Conservation (phyloP, 371 early-diverging fungal species). For the Basidiobolus meristosporus region DNA sequence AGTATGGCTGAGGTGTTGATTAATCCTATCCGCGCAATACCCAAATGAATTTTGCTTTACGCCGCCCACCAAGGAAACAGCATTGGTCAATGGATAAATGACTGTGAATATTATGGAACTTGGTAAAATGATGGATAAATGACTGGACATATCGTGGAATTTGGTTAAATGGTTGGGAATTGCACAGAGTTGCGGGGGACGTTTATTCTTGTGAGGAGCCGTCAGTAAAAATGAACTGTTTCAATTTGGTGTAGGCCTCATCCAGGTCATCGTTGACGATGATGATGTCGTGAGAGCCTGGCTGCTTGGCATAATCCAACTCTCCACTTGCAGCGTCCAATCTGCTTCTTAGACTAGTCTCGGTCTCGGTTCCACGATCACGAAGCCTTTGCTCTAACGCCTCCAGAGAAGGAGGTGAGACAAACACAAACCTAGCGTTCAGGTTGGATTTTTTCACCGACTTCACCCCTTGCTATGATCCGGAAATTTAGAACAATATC, state of each 20-base stretch:
- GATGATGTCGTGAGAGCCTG: slow-evolving; percentile 50
- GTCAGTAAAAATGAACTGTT: slow-evolving; percentile 39
- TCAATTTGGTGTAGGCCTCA: slow-evolving; percentile 51
- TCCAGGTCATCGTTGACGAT: slow-evolving; percentile 77
- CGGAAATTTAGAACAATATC: too few species aligned
- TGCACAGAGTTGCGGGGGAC: too few species aligned
- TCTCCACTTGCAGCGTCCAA: slow-evolving; percentile 56
- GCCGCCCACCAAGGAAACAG: too few species aligned
- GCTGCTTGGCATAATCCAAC: slow-evolving; percentile 49
- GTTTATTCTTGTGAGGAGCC: background rate
- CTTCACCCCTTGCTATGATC: slow-evolving; percentile 49
- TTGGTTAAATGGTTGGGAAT: too few species aligned
- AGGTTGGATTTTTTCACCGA: slow-evolving; percentile 49
- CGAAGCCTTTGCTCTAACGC: slow-evolving; percentile 65
- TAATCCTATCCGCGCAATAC: too few species aligned
- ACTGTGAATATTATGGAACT: too few species aligned
- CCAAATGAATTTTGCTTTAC: too few species aligned
- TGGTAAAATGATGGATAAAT: too few species aligned
- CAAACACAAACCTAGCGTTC: slow-evolving; percentile 56
- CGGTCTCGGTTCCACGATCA: slow-evolving; percentile 75
- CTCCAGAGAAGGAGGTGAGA: slow-evolving; percentile 71
- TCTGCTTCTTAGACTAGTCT: slow-evolving; percentile 46
- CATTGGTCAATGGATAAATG: too few species aligned
- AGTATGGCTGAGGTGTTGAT: too few species aligned
- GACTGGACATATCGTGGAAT: too few species aligned